These are phyloP conservation scores for Aspergillus udagawae DNA, from an alignment of 2,329 filamentous ascomycete species.

Conservation along the genomic window DNA sequence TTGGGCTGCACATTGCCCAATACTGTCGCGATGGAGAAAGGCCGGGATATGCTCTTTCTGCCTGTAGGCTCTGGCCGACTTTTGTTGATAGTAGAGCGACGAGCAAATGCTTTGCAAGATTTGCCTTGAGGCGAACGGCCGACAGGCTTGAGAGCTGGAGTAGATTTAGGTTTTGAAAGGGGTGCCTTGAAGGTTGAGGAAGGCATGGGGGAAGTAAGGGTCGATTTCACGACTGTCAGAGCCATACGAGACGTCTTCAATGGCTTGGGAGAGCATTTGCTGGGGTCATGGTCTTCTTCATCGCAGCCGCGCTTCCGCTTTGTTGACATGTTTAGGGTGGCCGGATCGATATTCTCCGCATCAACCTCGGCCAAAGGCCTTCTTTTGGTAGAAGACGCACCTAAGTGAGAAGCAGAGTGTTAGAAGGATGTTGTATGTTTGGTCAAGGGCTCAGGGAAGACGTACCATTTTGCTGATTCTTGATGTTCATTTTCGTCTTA, in stretches of 20 bases:
- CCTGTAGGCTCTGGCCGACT: slow-evolving; percentile 65
- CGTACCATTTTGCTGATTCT: slow-evolving; percentile 33
- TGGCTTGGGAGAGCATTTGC: slow-evolving; percentile 44
- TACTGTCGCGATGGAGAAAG: slow-evolving; percentile 82
- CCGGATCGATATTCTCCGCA: slow-evolving; percentile 58
- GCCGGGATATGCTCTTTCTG: slow-evolving; percentile 47
- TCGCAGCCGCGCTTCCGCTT: slow-evolving; percentile 40
- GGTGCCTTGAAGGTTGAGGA: slow-evolving; percentile 23
- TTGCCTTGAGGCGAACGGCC: slow-evolving; percentile 76
- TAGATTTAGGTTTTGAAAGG: slow-evolving; percentile 43
- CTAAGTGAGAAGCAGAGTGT: slow-evolving; percentile 4
- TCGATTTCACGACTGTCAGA: slow-evolving; percentile 24
- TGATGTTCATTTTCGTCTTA: slow-evolving; percentile 28
- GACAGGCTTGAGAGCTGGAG: slow-evolving; percentile 64
- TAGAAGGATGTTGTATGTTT: slow-evolving; percentile 1
- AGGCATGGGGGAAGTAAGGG: slow-evolving; percentile 16
- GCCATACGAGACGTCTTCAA: slow-evolving; percentile 45
- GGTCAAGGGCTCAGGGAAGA: not conserved
- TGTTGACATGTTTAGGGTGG: slow-evolving; percentile 46
- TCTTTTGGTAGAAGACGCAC: slow-evolving; percentile 14
- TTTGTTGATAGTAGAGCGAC: slow-evolving; percentile 62
- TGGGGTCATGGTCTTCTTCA: slow-evolving; percentile 26
- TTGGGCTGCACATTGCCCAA: slow-evolving; percentile 52
- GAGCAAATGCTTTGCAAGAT: slow-evolving; percentile 63
- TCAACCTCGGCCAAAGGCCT: slow-evolving; percentile 34